Base-by-base conservation (phyloP, 805 yeast genomes). In the Clavispora carvajalis region DNA sequence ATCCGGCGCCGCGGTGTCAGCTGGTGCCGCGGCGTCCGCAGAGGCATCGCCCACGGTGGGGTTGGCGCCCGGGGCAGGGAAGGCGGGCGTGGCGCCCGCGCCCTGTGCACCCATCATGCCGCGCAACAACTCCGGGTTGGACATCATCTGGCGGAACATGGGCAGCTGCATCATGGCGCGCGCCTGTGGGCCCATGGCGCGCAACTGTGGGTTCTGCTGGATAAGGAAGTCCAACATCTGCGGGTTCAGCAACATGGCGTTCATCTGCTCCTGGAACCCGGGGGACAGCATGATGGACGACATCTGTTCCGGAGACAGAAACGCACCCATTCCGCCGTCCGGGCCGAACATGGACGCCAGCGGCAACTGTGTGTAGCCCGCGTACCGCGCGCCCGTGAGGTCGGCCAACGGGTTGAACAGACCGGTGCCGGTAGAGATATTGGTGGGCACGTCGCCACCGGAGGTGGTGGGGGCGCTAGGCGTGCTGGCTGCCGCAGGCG, bases 361-460 rank as follows among this genome's bases (percentile, higher is more conserved):
- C 5, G 99, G 98, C 62, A 93, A 71, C 53, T 88, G 90, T 7
- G 89, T 76, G 53, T 79, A 81, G 1, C 99, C 99, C 2, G 98
- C 97, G 57, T 89, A 93, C 40, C 97, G 78, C 2, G 98, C 98
- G 37, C 96, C 91, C 0, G 98, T 91, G 48, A 91, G 71, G 48
- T 85, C 96, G 9, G 95, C 90, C 54, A 93, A 72, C 26, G 96
- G 95, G 62, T 93, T 88, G 62, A 83, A 86, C 0, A 95, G 76
- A 10, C 91, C 93, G 47, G 79, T 83, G 5, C 99, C 99, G 2
- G 97, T 77, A 3, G 95, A 79, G 36, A 91, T 73, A 55, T 82
- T 86, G 13, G 80, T 60, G n/a, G 97, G 96, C 17, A 81, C 80
- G n/a, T 40, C 40, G 15, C 30, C 26, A 9, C 51, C 35, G 13